Evolutionary conservation across 139 green algal genomes (phyloP), one percentile per base, ranked within the genome.

Genomic region (Asterochloris erici): DNA sequence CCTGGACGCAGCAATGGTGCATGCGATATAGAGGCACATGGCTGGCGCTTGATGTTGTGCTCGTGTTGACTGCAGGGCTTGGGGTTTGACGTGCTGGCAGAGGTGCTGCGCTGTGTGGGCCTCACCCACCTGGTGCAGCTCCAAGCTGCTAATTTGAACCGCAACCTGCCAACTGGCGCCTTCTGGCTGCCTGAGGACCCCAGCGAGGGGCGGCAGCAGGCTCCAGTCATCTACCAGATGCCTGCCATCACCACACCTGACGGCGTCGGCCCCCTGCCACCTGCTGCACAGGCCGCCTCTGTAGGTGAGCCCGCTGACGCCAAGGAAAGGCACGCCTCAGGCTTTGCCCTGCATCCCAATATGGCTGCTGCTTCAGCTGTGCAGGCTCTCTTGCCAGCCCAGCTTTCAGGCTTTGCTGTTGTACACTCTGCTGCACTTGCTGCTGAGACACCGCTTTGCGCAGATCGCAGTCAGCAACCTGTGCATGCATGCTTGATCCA

Each of bases 71-170:
- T 73, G 71, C 86, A 90, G 73, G 94, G 94, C 0, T 28, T 96
- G 13, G 94, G 94, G 0, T 86, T 94, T 63, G 93, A 97, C 23
- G 68, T 96, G 24, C 82, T 97, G 68, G 69, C 73, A 0, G 85
- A 91, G 70, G 38, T 93, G 27, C 81, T 97, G 38, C 60, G 71
- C 0, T 23, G 23, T 11, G 12, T 89, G 17, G 69, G 38, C 24
- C 91, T 90, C 16, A 92, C 81, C 10, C 91, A 95, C 79, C 28
- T 92, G n/a, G 62, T 94, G 21, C 70, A 90, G 79, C 66, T 96
- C 21, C 73, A 83, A 12, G 84, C 77, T 9, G 4, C 74, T 16
- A 86, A 92, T 62, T 75, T 83, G 15, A 83, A 81, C 61, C 91
- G 89, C 77, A 93, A 96, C 85, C 87, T 96, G 62, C 92, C 92